Evolutionary conservation across 2,329 filamentous ascomycete genomes (phyloP), one percentile per base, ranked within the genome.

Genomic region (Colletotrichum sp.): DNA sequence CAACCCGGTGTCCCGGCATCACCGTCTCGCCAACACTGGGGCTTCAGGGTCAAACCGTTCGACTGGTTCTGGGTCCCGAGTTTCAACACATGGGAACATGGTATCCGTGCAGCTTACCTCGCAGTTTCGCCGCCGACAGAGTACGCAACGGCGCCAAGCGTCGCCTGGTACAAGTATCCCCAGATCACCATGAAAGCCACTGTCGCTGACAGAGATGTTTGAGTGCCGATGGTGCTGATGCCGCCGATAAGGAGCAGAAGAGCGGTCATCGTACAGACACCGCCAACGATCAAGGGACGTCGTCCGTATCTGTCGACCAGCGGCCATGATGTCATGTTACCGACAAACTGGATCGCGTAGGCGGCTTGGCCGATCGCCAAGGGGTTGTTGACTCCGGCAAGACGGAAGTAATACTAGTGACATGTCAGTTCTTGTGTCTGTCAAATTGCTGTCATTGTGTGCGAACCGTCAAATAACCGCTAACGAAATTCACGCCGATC

Each of bases 121-220:
- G 82, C 73, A 9, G 81, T 81, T 74, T 83, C 81, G 21, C 81
- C 81, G 26, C 80, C 79, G 13, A 83, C 77, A 13, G 79, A 80
- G 74, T 81, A 83, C 4, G 80, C 81, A 5, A 80, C 78, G 9
- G 81, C 79, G 48, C 63, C 81, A 4, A 83, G 70, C 4, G 81
- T 82, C 9, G 78, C 79, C 69, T 83, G 80, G 64, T 82, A 82
- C 48, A 81, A 61, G 66, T 79, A 81, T 9, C 78, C 80, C 79
- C 80, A 81, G 13, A 81, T 73, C 2, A 77, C 73, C 80, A 82
- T 82, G 30, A 82, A 80, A 3, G 80, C 78, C 3, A 82, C 81
- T 4, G 78, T 81, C 3, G 79, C 77, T 4, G 74, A 63, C 8
- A 83, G 73, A 4, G 79, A 71, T 7, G 77, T 52, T 13, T 56